These are phyloP conservation scores for Penicillium soppii DNA, from an alignment of 495 filamentous ascomycete species.

Conservation along the genomic window DNA sequence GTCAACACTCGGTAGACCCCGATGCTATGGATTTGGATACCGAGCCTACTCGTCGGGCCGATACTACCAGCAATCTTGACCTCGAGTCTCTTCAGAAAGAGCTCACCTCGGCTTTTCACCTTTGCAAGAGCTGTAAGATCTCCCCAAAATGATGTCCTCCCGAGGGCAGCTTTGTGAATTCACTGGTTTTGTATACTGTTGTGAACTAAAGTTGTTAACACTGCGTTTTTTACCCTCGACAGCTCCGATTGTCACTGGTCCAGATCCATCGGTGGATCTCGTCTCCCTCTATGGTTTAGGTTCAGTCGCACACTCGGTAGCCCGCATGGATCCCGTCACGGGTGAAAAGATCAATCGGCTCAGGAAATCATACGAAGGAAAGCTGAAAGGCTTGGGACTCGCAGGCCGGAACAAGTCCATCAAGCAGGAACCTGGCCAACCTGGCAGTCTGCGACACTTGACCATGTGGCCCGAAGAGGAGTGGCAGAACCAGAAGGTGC, in stretches of 20 bases:
- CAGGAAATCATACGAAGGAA: constrained; percentile 72
- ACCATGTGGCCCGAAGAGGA: constrained; percentile 64
- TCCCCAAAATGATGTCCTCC: constrained; percentile 34
- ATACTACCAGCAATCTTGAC: constrained; percentile 27
- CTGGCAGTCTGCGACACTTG: constrained; percentile 43
- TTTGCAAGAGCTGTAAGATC: constrained; percentile 52
- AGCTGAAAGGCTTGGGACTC: constrained; percentile 60
- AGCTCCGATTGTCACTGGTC: constrained; percentile 49
- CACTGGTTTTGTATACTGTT: constrained; percentile 25
- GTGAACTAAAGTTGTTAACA: constrained; percentile 46
- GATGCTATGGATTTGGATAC: constrained; percentile 45
- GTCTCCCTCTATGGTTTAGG: constrained; percentile 62
- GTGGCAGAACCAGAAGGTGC: constrained; percentile 62
- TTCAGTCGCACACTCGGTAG: constrained; percentile 61
- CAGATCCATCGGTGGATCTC: constrained; percentile 62
- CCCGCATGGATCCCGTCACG: constrained; percentile 60
- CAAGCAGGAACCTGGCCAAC: constrained; percentile 45
- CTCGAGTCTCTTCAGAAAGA: constrained; percentile 48
- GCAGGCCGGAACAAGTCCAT: constrained; percentile 62
- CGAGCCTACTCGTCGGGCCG: constrained; percentile 13
- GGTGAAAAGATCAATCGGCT: constrained; percentile 74
- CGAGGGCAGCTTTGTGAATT: constrained; percentile 29
- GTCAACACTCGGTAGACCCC: constrained; percentile 10
- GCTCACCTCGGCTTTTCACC: constrained; percentile 48
- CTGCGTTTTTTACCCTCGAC: constrained; percentile 29